These are phyloP conservation scores for Gnomoniopsis smithogilvyi DNA, from an alignment of 2,329 filamentous ascomycete species.

Conservation along the genomic window DNA sequence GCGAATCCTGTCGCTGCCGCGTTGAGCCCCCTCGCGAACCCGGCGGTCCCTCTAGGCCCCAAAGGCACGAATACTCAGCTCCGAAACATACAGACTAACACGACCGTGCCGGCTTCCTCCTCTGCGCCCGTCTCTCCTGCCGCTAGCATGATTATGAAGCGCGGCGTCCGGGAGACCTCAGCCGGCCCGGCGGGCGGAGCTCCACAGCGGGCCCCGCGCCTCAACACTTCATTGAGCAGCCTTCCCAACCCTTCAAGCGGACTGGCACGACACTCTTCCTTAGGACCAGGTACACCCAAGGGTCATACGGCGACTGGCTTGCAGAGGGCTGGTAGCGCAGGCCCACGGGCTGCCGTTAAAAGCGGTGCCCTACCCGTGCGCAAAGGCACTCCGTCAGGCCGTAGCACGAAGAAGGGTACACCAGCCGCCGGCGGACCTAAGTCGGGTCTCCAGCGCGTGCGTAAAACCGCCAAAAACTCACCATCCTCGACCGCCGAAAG, in stretches of 20 bases:
- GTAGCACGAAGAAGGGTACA: slow-evolving; percentile 41
- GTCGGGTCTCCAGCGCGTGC: slow-evolving; percentile 61
- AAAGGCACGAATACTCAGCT: slow-evolving; percentile 44
- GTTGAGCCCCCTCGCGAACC: slow-evolving; percentile 34
- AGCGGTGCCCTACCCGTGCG: slow-evolving; percentile 37
- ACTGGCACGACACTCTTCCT: slow-evolving; percentile 59
- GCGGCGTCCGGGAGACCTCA: slow-evolving; percentile 55
- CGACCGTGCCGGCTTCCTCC: slow-evolving; percentile 42
- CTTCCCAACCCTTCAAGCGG: slow-evolving; percentile 52
- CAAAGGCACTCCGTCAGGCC: slow-evolving; percentile 44
- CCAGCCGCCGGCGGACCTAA: slow-evolving; percentile 39
- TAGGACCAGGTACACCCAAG: slow-evolving; percentile 62
- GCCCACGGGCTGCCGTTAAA: slow-evolving; percentile 52
- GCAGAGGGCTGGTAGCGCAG: slow-evolving; percentile 53
- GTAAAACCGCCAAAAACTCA: slow-evolving; percentile 58
- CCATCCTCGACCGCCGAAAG: slow-evolving; percentile 62
- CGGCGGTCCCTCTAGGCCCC: slow-evolving; percentile 39
- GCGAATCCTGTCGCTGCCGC: slow-evolving; percentile 35
- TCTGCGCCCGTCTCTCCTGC: slow-evolving; percentile 61
- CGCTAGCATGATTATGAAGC: slow-evolving; percentile 56
- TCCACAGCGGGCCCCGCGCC: slow-evolving; percentile 51
- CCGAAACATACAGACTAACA: slow-evolving; percentile 43
- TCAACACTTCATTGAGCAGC: slow-evolving; percentile 44
- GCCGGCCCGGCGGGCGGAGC: slow-evolving; percentile 48
- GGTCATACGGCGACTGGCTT: slow-evolving; percentile 28